These are phyloP conservation scores for Mortierella sp. DNA, from an alignment of 371 early-diverging fungal genomes.

Conservation along the genomic window DNA sequence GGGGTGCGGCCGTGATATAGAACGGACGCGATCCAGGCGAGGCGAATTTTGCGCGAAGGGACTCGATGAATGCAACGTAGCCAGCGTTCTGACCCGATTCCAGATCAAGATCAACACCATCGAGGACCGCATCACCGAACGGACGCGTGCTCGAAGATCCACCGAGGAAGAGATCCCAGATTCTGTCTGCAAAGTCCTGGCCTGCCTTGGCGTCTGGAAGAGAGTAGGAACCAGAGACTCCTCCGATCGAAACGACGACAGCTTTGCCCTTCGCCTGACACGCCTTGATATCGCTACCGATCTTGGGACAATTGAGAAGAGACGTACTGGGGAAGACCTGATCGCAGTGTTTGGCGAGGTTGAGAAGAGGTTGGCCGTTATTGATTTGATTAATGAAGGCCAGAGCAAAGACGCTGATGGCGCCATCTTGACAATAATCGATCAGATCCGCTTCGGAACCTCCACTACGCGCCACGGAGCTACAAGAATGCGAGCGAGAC, in stretches of 20 bases:
- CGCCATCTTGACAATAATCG: constrained; percentile 67
- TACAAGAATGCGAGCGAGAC: not conserved
- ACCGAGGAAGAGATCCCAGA: constrained; percentile 73
- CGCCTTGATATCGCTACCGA: constrained; percentile 66
- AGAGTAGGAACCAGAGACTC: constrained; percentile 71
- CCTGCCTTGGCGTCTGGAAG: constrained; percentile 61
- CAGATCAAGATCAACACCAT: constrained; percentile 80
- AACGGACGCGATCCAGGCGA: constrained; percentile 15
- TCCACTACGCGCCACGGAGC: constrained; percentile 50
- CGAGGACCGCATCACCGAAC: constrained; percentile 72
- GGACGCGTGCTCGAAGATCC: constrained; percentile 65
- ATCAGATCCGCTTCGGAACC: constrained; percentile 56
- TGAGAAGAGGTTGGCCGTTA: constrained; percentile 55
- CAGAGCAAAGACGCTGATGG: constrained; percentile 63
- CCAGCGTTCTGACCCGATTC: constrained; percentile 67
- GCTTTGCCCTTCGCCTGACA: constrained; percentile 73
- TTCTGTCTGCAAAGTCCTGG: constrained; percentile 62
- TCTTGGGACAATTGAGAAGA: constrained; percentile 59
- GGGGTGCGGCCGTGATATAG: constrained; percentile 63
- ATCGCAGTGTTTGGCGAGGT: constrained; percentile 69
- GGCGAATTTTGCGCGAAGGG: constrained; percentile 52
- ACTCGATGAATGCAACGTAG: constrained; percentile 62
- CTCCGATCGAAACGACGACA: constrained; percentile 64
- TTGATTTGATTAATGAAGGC: constrained; percentile 65
- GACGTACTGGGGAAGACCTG: constrained; percentile 56